phyloP scores from a whole-genome alignment of 257 asterid genomes.

The Nicotiana sylvestris region DNA sequence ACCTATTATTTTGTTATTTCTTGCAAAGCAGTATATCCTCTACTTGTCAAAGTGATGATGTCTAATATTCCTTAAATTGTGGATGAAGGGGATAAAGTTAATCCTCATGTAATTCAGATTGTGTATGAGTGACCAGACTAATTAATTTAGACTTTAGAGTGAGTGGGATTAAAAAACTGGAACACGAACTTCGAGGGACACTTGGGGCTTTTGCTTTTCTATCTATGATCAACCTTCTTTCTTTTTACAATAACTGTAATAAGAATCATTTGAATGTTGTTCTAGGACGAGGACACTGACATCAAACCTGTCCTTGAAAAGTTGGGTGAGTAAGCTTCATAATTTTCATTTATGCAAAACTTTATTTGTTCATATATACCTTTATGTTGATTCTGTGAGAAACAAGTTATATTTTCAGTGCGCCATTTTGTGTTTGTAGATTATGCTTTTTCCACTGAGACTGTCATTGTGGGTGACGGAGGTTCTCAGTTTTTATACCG shows the following conservation, averaged over 20 bases:
- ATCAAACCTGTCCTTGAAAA: slow-evolving; percentile 60
- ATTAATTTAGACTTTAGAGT: not conserved
- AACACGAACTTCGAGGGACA: not conserved
- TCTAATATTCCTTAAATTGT: slow-evolving; percentile 1
- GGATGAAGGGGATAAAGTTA: not conserved
- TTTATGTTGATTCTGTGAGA: not conserved
- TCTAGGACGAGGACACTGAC: slow-evolving; percentile 57
- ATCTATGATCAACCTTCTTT: not conserved
- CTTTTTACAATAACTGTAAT: slow-evolving; percentile 19
- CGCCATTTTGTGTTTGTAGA: slow-evolving; percentile 37
- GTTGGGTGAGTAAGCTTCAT: slow-evolving; percentile 61
- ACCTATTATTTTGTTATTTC: not conserved
- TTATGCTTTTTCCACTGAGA: slow-evolving; percentile 56
- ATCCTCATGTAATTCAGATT: not conserved
- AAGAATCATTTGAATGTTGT: slow-evolving; percentile 36
- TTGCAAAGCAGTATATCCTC: not conserved
- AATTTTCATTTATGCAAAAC: not conserved
- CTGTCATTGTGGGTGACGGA: slow-evolving; percentile 66
- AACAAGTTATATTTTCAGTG: slow-evolving; percentile 2
- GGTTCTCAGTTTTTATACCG: slow-evolving; percentile 43
- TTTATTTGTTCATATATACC: not conserved
- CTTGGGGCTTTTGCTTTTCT: slow-evolving; percentile 6
- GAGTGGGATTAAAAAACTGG: not conserved
- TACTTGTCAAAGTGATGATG: not conserved
- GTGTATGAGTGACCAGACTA: not conserved